Base-by-base conservation (phyloP, 2,329 filamentous ascomycete species). In the Alternaria sp. region DNA sequence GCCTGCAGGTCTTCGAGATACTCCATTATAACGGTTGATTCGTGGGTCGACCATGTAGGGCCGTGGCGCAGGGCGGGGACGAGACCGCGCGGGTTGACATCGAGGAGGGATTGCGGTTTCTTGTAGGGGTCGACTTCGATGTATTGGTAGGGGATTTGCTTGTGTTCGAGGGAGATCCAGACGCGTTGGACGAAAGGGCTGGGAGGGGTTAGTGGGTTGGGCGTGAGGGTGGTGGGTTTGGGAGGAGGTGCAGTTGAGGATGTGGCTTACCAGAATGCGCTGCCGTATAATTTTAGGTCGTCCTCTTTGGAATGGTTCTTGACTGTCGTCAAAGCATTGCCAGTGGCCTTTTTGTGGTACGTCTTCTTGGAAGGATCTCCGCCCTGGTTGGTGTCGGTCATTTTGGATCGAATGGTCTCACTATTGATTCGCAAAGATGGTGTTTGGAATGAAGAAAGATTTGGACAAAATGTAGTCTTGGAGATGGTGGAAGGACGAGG, bases 141-240 rank as follows among this genome's bases (percentile, higher is more conserved):
- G 79, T 96, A 97, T 76, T 96, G 92, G 75, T 97, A 97, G 40
- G 87, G 83, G 9, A 96, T 85, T 17, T 88, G 86, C 77, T 96
- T 96, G 71, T 89, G 84, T 78, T 97, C 93, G 36, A 97, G 85
- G 1, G 93, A 91, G 67, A 97, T 96, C 93, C 93, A 97, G 25
- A 96, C 91, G 17, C 93, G 88, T 76, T 96, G 93, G 2, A 93
- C 93, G 76, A 95, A 96, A 25, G 93, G 93, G 74, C 91, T 92
- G 43, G 11, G 3, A 17, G 21, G 17, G 32, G 64, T 75, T 66
- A 74, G 65, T 17, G 28, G 17, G 43, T 25, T 46, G 28, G 12
- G 10, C 12, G 60, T 69, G 65, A 69, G 62, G 64, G 68, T 58
- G 72, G 59, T 23, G 28, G 19, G 17, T 9, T 26, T 19, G 55